Evolutionary conservation across 2,329 filamentous ascomycete genomes (phyloP), one percentile per base, ranked within the genome.

Genomic region (Samsoniella hepiali): DNA sequence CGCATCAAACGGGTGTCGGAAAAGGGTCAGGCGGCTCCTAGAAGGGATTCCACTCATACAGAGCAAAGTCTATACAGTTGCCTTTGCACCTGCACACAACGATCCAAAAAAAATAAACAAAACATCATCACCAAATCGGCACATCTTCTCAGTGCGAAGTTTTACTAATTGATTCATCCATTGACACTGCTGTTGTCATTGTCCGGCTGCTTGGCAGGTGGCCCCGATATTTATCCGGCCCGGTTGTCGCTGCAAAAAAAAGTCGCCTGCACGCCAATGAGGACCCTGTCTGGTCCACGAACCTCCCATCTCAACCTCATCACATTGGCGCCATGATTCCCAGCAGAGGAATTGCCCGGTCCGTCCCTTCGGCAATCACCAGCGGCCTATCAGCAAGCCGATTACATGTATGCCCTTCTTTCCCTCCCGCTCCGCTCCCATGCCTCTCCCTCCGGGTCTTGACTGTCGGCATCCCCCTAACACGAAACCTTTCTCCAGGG

Each of bases 311-410:
- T 51, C 63, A 51, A 66, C 50, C 49, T 8, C 62, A 60, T 53
- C 54, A 44, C 54, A 63, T 65, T 69, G 70, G 67, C 73, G 74
- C 68, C 64, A 81, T 81, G 78, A 74, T 81, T 70, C 77, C 78
- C 63, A 79, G 78, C 66, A 77, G 78, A 77, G 78, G 77, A 70
- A 72, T 78, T 69, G 72, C 74, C 68, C 75, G 76, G 67, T 75
- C 76, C 60, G 65, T 78, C 63, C 72, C 76, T 66, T 73, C 75
- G 49, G 67, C 68, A 66, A 69, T 71, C 60, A 55, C 71, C 47
- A 71, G 72, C 66, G 73, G 71, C 67, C 73, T 71, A 61, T 53
- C 72, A 34, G 68, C 68, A 17, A 68, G 65, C 62, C 72, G 70
- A 70, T 67, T 62, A 32, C 27, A 69, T 29, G 74, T 77, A 70